phyloP scores from a whole-genome alignment of 345 rosid species.

The Viola odorata region DNA sequence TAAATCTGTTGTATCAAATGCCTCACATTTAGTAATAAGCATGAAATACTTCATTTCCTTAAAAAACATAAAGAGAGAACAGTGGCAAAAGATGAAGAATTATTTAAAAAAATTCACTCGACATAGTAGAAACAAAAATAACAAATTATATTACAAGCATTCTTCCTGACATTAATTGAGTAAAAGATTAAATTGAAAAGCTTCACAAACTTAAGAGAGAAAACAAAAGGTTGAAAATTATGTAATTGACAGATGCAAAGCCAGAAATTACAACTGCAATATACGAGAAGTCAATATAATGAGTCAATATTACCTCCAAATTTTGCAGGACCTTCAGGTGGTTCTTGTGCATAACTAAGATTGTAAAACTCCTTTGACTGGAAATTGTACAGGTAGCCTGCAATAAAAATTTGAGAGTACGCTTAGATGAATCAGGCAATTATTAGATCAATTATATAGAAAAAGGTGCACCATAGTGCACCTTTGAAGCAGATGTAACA shows the following conservation, averaged over 20 bases:
- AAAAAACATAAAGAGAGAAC: no score
- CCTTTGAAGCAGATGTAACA: neutral
- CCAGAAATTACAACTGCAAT: neutral
- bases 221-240: neutral
- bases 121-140: no score
- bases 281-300: neutral
- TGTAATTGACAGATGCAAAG: neutral
- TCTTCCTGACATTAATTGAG: no score
- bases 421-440: neutral
- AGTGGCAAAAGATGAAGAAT: no score
- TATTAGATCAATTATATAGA: no score
- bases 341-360: slow-evolving; percentile 85
- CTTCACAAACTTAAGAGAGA: neutral
- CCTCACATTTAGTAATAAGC: no score
- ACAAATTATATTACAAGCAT: no score
- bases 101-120: no score
- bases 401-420: slow-evolving; percentile 14
- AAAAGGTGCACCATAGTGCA: no score
- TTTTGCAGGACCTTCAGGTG: slow-evolving; percentile 70
- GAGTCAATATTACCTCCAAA: slow-evolving; percentile 55
- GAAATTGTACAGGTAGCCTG: slow-evolving; percentile 83
- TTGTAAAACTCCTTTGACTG: slow-evolving; percentile 90
- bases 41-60: no score
- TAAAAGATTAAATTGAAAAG: no score
- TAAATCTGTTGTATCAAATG: no score